Base-by-base conservation (phyloP, 2,329 filamentous ascomycete genomes). In the Peltaster fructicola region DNA sequence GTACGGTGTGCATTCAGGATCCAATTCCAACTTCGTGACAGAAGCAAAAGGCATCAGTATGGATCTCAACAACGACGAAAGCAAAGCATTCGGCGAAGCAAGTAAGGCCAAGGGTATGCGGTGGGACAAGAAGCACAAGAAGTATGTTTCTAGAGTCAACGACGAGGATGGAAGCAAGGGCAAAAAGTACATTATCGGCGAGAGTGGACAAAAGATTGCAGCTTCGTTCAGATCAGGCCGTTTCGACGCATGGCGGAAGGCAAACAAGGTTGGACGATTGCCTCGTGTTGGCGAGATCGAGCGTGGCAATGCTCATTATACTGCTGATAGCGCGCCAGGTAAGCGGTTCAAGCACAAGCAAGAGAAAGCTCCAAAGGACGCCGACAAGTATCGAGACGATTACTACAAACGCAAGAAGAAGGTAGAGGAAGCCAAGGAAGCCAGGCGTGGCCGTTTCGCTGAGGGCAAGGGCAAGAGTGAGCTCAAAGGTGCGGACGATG, bases 101-200 rank as follows among this genome's bases (percentile, higher is more conserved):
- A 67, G 73, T 22, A 75, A 73, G 40, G 36, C 36, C 14, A 68
- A 72, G 37, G 61, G 68, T 22, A 74, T 92, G 72, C 75, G 88
- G 37, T 98, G 88, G 88, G 88, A 98, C 58, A 85, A 90, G 59
- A 91, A 92, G 53, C 69, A 72, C 44, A 90, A 79, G 56, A 95
- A 93, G 55, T 98, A 95, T 56, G 85, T 98, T 17, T 63, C 79
- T 8, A 70, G 79, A 17, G 72, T 72, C 40, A 95, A 98, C 60
- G 88, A 98, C 54, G 79, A 91, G 40, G 90, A 98, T 54, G 88
- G 88, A 18, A 90, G 69, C 15, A 72, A 71, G 41, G 67, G 67
- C 17, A 47, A 48, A 8, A 74, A 73, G 45, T 46, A 40, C 35
- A 73, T 93, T 57, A 74, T 93, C 29, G 84, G 88, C 41, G 88